Conservation (phyloP, 2,329 filamentous ascomycete species). For the Penicillium sp. region DNA sequence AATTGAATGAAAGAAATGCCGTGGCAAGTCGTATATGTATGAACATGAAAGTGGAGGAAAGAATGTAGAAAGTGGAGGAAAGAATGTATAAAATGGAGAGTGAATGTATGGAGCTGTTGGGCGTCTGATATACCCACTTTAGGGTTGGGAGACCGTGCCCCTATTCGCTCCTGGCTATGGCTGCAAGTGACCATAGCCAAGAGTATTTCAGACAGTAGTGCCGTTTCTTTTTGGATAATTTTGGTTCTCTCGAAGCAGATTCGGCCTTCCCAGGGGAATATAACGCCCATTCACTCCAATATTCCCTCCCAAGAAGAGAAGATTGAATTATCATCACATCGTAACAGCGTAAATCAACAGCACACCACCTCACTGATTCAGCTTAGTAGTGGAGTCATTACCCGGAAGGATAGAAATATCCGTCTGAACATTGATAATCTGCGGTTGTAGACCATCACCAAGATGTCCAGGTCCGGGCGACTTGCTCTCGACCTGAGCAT, state of each 20-base stretch:
- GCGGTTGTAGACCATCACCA: slow-evolving; percentile 11
- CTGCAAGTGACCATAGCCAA: neutral
- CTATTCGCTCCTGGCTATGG: neutral
- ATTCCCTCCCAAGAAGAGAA: neutral
- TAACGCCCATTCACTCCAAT: neutral
- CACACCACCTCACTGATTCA: neutral
- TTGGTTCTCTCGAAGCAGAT: too few relatives aligned
- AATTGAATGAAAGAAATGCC: neutral
- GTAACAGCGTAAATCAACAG: slow-evolving; percentile 8
- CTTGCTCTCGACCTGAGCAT: slow-evolving; percentile 13
- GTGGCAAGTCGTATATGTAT: neutral
- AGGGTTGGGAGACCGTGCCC: neutral
- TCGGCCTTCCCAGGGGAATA: too few relatives aligned
- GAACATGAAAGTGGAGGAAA: neutral
- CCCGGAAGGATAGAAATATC: slow-evolving; percentile 29
- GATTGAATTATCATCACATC: slow-evolving; percentile 13
- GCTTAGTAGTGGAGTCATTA: slow-evolving; percentile 13
- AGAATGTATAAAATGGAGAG: neutral
- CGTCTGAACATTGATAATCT: slow-evolving; percentile 30
- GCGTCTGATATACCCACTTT: neutral
- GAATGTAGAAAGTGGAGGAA: neutral
- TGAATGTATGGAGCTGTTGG: neutral
- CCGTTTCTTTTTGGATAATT: neutral
- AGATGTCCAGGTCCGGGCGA: slow-evolving; percentile 8
- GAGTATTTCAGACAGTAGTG: neutral